Base-by-base conservation (phyloP, 768 basidiomycete species). In the Exidia glandulosa region DNA sequence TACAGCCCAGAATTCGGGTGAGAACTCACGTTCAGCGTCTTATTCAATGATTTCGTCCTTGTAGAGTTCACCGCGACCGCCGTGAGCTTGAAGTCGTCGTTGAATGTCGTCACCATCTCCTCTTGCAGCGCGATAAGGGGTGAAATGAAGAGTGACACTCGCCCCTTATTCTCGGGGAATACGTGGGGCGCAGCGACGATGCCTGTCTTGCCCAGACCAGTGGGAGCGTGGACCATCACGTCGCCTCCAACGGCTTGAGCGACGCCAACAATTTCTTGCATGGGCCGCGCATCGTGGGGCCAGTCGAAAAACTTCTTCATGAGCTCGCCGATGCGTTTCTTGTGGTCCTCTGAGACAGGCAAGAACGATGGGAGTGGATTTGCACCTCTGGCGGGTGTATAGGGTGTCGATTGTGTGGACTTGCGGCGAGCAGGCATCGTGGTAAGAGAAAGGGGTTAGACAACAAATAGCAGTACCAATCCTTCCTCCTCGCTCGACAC, bases 161-260 rank as follows among this genome's bases (percentile, higher is more conserved):
- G 70, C 2, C 69, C 71, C 33, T 69, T 62, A 27, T 62, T 67
- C 5, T 19, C 57, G 2, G 63, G 62, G 29, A 67, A 70, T 0
- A 69, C 57, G 60, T 76, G 72, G 4, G 75, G 76, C 0, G 71
- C 76, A 14, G 76, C 75, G 2, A 71, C 75, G 25, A 77, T 66
- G 0, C 66, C 66, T 0, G 76, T 77, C 62, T 77, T 76, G 0
- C 76, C 76, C 0, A 66, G 58, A 0, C 75, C 76, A 0, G 70
- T 71, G 0, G 71, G 71, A 0, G 75, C 75, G 65, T 77, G 75
- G 1, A 76, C 62, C 1, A 76, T 59, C 1, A 68, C 67, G 63
- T 76, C 73, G 2, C 64, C 60, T 0, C 69, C 64, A 3, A 65
- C 66, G 0, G 75, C 61, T 57, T 75, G 75, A 0, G 67, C 69